Percentiles rank a stretch among this genome's conserved stretches.
Conservation (phyloP, 106 monocot genomes). For the Triglochin maritima region DNA sequence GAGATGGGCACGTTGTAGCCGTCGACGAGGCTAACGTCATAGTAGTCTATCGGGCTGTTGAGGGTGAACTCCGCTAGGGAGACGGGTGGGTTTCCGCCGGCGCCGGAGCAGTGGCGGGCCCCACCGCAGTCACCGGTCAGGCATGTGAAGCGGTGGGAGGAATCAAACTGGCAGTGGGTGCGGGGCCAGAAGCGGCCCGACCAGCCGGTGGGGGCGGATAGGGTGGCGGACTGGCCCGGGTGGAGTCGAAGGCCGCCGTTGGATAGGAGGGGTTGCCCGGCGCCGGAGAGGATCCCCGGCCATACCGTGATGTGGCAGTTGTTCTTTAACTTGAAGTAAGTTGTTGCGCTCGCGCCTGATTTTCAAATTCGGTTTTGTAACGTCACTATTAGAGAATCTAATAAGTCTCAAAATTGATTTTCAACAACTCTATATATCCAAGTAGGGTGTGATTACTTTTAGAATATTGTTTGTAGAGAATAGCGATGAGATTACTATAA, state of each 20-base stretch:
- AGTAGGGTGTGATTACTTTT: no score
- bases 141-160: slow-evolving; percentile 42
- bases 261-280: neutral
- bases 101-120: slow-evolving; percentile 37
- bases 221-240: neutral
- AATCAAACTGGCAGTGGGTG: slow-evolving; percentile 72
- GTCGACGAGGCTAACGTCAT: slow-evolving; percentile 85
- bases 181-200: slow-evolving; percentile 75
- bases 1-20: slow-evolving; percentile 69
- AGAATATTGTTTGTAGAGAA: no score
- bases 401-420: neutral
- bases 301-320: slow-evolving; percentile 2
- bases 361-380: neutral
- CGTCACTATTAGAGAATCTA: no score
- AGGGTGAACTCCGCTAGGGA: slow-evolving; percentile 76
- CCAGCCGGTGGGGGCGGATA: slow-evolving; percentile 44
- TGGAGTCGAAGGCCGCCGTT: neutral
- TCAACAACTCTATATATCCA: neutral
- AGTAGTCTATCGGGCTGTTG: slow-evolving; percentile 40
- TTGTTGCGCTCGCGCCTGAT: neutral
- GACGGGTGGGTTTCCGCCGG: slow-evolving; percentile 46
- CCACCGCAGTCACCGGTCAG: slow-evolving; percentile 58
- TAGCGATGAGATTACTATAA: no score
- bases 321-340: neutral
- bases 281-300: slow-evolving; percentile 2